Evolutionary conservation across 352 stramenopile genomes (phyloP).

Genomic region (Blastocystis sp.): DNA sequence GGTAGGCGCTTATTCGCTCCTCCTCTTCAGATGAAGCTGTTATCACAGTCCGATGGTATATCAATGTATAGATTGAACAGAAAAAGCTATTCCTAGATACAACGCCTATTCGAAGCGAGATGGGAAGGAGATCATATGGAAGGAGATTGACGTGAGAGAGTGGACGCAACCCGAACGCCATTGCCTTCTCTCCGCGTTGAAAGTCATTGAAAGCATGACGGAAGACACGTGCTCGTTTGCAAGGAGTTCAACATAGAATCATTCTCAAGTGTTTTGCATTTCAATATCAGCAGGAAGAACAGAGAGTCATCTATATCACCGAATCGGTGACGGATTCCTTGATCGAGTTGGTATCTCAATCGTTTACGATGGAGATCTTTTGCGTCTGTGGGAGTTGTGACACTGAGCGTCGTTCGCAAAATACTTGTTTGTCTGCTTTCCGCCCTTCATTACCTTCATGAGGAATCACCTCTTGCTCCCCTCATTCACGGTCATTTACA

Average conservation of each 20-base stretch:
- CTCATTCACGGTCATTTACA: slow-evolving; percentile 48
- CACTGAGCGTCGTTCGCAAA: slow-evolving; percentile 20
- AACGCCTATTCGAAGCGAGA: slow-evolving; percentile 29
- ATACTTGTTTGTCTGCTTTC: not conserved
- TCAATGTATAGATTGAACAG: not conserved
- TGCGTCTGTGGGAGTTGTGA: not conserved
- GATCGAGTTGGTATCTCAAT: not conserved
- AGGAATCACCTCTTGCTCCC: not conserved
- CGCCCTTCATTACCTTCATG: slow-evolving; percentile 10
- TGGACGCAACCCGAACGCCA: slow-evolving; percentile 25
- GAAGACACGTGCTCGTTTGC: not conserved
- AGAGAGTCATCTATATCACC: slow-evolving; percentile 40
- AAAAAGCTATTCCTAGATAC: not conserved
- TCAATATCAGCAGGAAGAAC: not conserved
- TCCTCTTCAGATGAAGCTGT: not conserved
- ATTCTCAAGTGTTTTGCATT: slow-evolving; percentile 37
- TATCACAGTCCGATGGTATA: not conserved
- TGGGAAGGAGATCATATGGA: slow-evolving; percentile 46
- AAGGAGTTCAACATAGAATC: not conserved
- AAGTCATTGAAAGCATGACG: not conserved
- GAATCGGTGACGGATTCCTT: slow-evolving; percentile 13
- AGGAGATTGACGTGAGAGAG: not conserved
- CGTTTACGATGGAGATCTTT: not conserved
- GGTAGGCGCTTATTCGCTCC: not conserved
- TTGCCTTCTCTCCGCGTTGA: slow-evolving; percentile 18